Evolutionary conservation across 371 early-diverging fungal genomes (phyloP), one percentile per base, ranked within the genome.

Genomic region (Mortierella sp.): DNA sequence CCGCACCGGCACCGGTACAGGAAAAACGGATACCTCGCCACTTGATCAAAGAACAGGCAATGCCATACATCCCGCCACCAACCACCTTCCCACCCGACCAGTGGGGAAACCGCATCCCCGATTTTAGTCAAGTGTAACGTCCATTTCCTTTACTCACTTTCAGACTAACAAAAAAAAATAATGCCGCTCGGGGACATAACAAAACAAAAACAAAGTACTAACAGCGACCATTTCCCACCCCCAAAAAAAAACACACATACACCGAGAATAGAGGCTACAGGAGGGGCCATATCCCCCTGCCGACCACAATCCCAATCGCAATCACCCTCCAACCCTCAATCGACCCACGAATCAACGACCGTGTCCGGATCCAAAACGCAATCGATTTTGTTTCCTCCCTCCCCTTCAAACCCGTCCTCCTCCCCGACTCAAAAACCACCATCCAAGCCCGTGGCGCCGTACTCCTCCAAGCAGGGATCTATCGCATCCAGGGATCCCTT

Each of bases 61-160:
- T 68, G 12, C 81, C 84, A 1, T 84, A 78, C 49, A 74, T 75
- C 38, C 76, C 84, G 5, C 84, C 84, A 3, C 81, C 84, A 27
- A 49, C n/a, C 3, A 63, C 78, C 78, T 78, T 84, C 72, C 81
- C 84, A 1, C 63, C 84, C 2, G 84, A 84, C 32, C 68, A 73
- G n/a, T 80, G 81, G 81, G 81, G 84, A 1, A 84, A 84, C 58
- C 55, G 46, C 1, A 63, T 83, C 58, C 78, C 84, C 1, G 80
- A 83, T 58, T 83, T 83, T 72, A 83, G 84, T 76, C 80, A 83
- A 77, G 84, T 83, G 83, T 83, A 80, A 74, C 63, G 5, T 29
- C 44, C 6, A 4, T 35, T 11, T 48, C 46, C 14, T 46, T 48
- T 21, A 21, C 51, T 18, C 16, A 5, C 2, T 6, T 51, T 21